Percentiles rank a stretch among this genome's conserved stretches.
These are phyloP conservation scores for Quercus glauca DNA, from an alignment of 306 rosid species.

Conservation along the genomic window DNA sequence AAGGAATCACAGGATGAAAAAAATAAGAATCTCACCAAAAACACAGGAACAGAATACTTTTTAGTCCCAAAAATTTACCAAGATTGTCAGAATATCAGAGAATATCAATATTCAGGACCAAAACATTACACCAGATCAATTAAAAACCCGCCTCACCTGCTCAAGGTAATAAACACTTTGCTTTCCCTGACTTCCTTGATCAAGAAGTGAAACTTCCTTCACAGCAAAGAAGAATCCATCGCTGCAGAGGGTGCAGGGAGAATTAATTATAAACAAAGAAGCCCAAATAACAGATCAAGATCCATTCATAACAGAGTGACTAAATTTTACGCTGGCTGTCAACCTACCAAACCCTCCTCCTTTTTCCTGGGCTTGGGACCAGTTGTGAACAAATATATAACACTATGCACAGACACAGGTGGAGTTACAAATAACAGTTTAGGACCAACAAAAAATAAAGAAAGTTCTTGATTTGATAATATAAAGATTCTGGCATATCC, in stretches of 20 bases:
- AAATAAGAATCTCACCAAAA: conserved; percentile 18
- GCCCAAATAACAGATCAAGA: conserved; percentile 3
- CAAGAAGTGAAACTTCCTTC: conserved; percentile 97
- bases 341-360: no score
- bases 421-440: no score
- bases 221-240: conserved; percentile 81
- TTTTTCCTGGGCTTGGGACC: no score
- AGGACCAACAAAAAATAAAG: background rate
- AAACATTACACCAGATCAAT: conserved; percentile 20
- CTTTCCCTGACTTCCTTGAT: conserved; percentile 74
- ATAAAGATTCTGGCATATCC: background rate
- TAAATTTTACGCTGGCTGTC: no score
- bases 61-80: background rate
- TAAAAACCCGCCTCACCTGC: conserved; percentile 54
- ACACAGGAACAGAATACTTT: conserved; percentile 17
- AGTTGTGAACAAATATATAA: no score
- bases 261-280: conserved; percentile 11
- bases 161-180: conserved; percentile 83
- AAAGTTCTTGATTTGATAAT: background rate
- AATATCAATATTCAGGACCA: background rate
- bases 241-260: conserved; percentile 28
- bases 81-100: conserved; percentile 5
- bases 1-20: conserved; percentile 21
- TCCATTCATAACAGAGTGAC: background rate
- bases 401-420: no score